Percentiles rank a stretch among this genome's conserved stretches.
phyloP scores from a whole-genome alignment of 163 green algal species.

The Trebouxiophyceae sp. region DNA sequence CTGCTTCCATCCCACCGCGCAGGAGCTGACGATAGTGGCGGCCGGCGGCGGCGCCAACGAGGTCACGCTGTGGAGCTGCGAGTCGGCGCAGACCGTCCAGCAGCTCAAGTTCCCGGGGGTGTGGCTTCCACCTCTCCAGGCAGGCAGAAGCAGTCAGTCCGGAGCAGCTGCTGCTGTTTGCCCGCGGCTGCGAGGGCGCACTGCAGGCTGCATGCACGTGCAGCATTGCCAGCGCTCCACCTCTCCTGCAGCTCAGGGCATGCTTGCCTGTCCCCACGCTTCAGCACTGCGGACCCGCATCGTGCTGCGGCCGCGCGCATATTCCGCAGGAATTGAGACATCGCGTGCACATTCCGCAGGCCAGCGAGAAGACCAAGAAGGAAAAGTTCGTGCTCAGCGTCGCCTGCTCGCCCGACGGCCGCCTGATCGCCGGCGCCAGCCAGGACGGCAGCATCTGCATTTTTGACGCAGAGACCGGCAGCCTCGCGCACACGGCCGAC shows the following conservation, averaged over 20 bases:
- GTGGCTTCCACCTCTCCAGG: neutral
- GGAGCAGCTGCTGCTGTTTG: too few relatives aligned
- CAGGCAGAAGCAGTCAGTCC: too few relatives aligned
- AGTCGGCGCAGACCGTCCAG: neutral
- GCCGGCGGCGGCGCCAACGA: conserved; percentile 40
- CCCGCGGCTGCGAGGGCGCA: too few relatives aligned
- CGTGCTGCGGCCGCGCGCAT: too few relatives aligned
- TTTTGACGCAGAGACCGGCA: conserved; percentile 63
- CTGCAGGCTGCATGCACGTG: too few relatives aligned
- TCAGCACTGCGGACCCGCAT: too few relatives aligned
- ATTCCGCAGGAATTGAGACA: too few relatives aligned
- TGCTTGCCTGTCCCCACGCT: too few relatives aligned
- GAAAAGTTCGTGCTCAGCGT: conserved; percentile 74
- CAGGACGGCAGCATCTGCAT: conserved; percentile 77
- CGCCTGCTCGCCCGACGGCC: conserved; percentile 70
- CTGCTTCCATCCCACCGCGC: conserved; percentile 47
- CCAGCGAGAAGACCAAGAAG: conserved; percentile 37
- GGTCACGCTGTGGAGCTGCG: conserved; percentile 5
- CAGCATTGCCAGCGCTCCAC: too few relatives aligned
- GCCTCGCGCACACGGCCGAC: conserved; percentile 53
- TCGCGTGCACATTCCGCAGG: conserved; percentile 7
- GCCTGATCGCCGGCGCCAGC: conserved; percentile 55
- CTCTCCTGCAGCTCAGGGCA: too few relatives aligned
- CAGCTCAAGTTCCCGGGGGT: neutral
- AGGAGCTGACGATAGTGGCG: conserved; percentile 65